Percentiles rank a stretch among this genome's conserved stretches.
Evolutionary conservation across 2,329 filamentous ascomycete genomes (phyloP).

Genomic region (Ceratocystis huliohia): DNA sequence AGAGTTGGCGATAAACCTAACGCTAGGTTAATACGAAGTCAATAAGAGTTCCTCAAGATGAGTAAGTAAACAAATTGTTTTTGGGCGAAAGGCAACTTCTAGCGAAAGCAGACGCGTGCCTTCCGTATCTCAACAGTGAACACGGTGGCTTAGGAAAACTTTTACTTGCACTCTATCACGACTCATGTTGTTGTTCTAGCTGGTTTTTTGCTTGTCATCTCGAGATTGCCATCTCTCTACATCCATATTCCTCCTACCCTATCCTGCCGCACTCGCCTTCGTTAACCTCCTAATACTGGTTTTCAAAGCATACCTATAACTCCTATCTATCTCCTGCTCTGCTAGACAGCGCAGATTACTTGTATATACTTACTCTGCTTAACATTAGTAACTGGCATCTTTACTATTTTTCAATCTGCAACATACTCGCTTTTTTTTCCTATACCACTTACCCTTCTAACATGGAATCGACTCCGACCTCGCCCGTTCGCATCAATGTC

Average conservation of each 20-base stretch:
- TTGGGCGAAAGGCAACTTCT: not conserved
- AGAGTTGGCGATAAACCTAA: not conserved
- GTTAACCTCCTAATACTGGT: not conserved
- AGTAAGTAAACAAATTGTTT: not conserved
- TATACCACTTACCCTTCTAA: not conserved
- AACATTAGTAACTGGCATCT: not conserved
- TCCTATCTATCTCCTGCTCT: not conserved
- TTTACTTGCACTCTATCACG: not conserved
- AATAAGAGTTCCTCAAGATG: not conserved
- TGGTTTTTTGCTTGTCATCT: not conserved
- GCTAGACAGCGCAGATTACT: not conserved
- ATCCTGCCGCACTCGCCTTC: not conserved
- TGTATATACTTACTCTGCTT: not conserved
- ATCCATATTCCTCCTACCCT: not conserved
- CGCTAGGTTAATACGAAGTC: not conserved
- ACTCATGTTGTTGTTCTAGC: not conserved
- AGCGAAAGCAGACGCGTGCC: not conserved
- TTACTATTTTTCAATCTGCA: not conserved
- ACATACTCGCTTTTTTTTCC: not conserved
- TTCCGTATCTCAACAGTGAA: not conserved
- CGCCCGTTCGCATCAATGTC: not conserved
- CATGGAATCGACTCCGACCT: not conserved
- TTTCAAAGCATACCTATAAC: not conserved
- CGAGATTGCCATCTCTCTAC: not conserved
- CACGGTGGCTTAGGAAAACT: slow-evolving; percentile 2